These are phyloP conservation scores for Mucor circinelloides DNA, from an alignment of 371 early-diverging fungal species.

Conservation along the genomic window DNA sequence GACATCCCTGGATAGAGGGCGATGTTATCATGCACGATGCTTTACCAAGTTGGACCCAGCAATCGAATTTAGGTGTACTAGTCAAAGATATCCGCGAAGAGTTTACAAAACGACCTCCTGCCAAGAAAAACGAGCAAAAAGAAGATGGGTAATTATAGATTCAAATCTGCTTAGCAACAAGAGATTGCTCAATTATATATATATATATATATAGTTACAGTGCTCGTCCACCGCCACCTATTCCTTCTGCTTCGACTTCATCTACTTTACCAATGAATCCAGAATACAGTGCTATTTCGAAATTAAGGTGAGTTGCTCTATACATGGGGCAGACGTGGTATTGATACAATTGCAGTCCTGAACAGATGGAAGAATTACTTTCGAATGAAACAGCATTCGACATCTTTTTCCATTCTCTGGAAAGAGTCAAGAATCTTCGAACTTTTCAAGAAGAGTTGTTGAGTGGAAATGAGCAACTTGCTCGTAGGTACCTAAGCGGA, in stretches of 20 bases:
- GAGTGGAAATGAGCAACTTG: constrained; percentile 59
- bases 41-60: constrained; percentile 27
- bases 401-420: constrained; percentile 55
- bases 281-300: constrained; percentile 20
- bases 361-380: constrained; percentile 55
- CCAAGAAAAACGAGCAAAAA: constrained; percentile 17
- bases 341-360: constrained; percentile 25
- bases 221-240: constrained; percentile 48
- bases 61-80: constrained; percentile 49
- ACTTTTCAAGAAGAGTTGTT: constrained; percentile 56
- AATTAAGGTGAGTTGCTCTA: constrained; percentile 18
- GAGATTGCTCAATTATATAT: background rate
- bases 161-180: background rate
- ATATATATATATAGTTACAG: constrained; percentile 29
- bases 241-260: constrained; percentile 26
- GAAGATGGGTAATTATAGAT: constrained; percentile 27
- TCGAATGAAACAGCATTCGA: constrained; percentile 59
- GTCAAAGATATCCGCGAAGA: constrained; percentile 58
- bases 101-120: constrained; percentile 45
- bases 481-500: constrained; percentile 42
- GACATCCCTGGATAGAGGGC: constrained; percentile 61
- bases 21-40: constrained; percentile 50
- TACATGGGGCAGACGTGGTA: background rate
- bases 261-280: constrained; percentile 8
- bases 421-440: constrained; percentile 54